phyloP scores from a whole-genome alignment of 2,329 filamentous ascomycete genomes.

The Fusarium palustre region DNA sequence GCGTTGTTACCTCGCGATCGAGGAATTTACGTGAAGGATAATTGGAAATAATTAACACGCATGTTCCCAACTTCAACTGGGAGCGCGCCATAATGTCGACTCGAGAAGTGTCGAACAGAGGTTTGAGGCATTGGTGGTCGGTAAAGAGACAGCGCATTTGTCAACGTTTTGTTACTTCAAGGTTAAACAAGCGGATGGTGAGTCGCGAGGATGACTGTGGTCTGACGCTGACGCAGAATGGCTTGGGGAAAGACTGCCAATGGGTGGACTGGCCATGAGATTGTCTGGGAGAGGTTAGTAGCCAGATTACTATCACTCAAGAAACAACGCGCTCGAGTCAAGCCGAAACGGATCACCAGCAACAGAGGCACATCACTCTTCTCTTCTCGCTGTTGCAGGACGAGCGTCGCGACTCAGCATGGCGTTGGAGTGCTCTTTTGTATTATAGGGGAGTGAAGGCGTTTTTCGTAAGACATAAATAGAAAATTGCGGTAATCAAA shows the following conservation, averaged over 20 bases:
- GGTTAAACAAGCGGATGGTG: background rate
- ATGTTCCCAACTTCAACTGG: background rate
- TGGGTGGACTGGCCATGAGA: background rate
- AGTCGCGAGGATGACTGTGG: background rate
- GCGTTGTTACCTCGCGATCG: background rate
- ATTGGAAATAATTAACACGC: background rate
- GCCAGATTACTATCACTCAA: background rate
- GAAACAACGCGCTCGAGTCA: background rate
- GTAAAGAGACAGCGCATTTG: background rate
- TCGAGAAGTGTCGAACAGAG: background rate
- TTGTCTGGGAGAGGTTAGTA: background rate
- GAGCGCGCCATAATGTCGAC: no score
- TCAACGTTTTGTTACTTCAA: background rate
- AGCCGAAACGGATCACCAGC: background rate
- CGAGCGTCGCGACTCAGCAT: background rate
- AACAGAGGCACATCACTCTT: background rate
- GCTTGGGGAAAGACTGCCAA: background rate
- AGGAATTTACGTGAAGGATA: no score
- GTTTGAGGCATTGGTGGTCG: background rate
- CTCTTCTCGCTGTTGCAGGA: background rate
- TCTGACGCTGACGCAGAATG: background rate
- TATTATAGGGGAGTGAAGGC: background rate
- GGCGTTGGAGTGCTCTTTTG: no score
- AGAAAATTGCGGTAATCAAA: background rate
- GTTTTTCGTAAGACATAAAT: background rate